These are phyloP conservation scores for Styphnolobium japonicum DNA, from an alignment of 306 rosid species.

Conservation along the genomic window DNA sequence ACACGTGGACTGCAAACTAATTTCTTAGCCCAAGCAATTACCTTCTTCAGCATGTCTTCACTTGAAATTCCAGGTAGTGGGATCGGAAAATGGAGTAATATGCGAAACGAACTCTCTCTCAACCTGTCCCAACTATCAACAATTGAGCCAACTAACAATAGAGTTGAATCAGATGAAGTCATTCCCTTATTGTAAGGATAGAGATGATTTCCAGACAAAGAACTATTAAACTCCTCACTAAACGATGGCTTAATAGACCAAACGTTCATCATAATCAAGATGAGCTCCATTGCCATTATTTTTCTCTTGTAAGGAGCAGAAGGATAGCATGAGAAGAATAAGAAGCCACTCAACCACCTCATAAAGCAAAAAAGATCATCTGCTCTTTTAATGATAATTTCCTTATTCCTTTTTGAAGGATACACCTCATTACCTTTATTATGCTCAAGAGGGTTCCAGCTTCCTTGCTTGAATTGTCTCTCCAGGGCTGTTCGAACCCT, in stretches of 20 bases:
- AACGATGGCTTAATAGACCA: constrained; percentile 70
- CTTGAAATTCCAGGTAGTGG: constrained; percentile 93
- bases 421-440: constrained; percentile 24
- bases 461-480: constrained; percentile 85
- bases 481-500: constrained; percentile 93
- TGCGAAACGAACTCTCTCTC: constrained; percentile 82
- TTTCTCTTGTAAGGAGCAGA: constrained; percentile 98
- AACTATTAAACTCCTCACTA: constrained; percentile 35
- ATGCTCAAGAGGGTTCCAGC: constrained; percentile 63
- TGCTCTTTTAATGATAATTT: constrained; percentile 53
- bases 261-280: constrained; percentile 73
- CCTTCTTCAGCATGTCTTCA: constrained; percentile 55
- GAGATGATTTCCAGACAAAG: constrained; percentile 43
- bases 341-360: constrained; percentile 95
- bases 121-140: constrained; percentile 98
- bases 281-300: constrained; percentile 91
- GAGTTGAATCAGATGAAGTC: constrained; percentile 70
- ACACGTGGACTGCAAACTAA: constrained; percentile 98
- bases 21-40: constrained; percentile 72
- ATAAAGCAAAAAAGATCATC: constrained; percentile 78
- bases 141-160: constrained; percentile 86
- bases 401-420: constrained; percentile 42
- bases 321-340: constrained; percentile 95
- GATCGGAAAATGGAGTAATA: constrained; percentile 84
- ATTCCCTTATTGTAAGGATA: constrained; percentile 77